These are phyloP conservation scores for Fusarium sarcochroum DNA, from an alignment of 2,329 filamentous ascomycete genomes.

Conservation along the genomic window DNA sequence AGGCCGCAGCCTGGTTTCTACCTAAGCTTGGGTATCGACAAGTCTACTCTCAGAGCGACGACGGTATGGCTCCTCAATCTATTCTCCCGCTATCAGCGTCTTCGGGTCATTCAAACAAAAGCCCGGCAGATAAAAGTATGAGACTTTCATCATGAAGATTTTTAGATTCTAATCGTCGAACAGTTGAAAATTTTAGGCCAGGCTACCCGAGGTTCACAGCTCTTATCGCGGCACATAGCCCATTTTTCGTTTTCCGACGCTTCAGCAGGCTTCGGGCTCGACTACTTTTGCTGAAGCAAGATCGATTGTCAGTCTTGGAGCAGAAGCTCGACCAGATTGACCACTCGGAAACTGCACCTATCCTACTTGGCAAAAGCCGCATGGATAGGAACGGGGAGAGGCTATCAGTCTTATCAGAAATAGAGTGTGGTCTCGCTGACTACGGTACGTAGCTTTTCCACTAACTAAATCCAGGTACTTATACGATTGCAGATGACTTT, in stretches of 20 bases:
- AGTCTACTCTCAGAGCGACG: background rate
- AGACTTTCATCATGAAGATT: accelerated
- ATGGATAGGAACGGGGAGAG: background rate
- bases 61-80: background rate
- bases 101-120: background rate
- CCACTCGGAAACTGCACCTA: background rate
- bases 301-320: background rate
- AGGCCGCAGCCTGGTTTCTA: background rate
- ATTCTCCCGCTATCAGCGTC: background rate
- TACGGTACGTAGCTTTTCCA: background rate
- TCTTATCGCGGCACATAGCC: constrained; percentile 1
- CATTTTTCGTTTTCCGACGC: background rate
- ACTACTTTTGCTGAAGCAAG: background rate
- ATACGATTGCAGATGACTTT: background rate
- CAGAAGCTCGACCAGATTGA: background rate
- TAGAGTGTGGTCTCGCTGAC: background rate
- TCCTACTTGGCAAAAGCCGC: background rate
- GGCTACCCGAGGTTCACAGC: constrained; percentile 11
- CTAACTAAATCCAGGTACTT: background rate
- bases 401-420: background rate
- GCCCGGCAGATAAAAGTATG: background rate
- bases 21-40: background rate
- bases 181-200: constrained; percentile 6
- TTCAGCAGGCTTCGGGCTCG: constrained; percentile 10
- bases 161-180: accelerated